Conservation (phyloP, 1,139 yeast species). For the Pichia sp. region DNA sequence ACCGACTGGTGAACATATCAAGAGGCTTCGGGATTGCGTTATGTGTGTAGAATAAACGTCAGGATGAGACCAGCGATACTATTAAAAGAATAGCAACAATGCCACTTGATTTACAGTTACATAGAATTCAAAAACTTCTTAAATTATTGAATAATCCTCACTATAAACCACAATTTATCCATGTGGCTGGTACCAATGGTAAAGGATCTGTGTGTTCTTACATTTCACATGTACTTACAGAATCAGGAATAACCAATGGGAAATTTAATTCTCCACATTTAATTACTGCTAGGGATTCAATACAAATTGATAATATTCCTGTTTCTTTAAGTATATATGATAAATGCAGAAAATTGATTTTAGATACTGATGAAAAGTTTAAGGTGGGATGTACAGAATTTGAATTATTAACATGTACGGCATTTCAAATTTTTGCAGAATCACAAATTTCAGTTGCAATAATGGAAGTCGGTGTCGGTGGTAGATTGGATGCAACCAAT, state of each 20-base stretch:
- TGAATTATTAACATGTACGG: slow-evolving; percentile 77
- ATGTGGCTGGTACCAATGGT: slow-evolving; percentile 92
- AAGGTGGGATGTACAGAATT: slow-evolving; percentile 74
- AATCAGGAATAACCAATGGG: slow-evolving; percentile 52
- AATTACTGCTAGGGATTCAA: slow-evolving; percentile 65
- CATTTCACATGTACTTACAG: slow-evolving; percentile 53
- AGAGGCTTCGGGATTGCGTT: too few species aligned
- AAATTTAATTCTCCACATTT: slow-evolving; percentile 86
- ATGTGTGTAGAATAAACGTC: background rate
- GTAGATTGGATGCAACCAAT: slow-evolving; percentile 82
- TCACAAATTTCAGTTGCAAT: slow-evolving; percentile 64
- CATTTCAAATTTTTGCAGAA: slow-evolving; percentile 63
- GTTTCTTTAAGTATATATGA: slow-evolving; percentile 45
- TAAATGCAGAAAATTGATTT: slow-evolving; percentile 38
- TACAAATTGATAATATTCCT: slow-evolving; percentile 55
- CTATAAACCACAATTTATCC: slow-evolving; percentile 58
- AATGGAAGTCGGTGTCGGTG: slow-evolving; percentile 89
- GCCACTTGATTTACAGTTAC: slow-evolving; percentile 61
- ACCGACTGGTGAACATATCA: too few species aligned
- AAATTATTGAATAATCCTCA: slow-evolving; percentile 16
- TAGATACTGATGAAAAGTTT: slow-evolving; percentile 32
- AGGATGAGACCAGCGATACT: background rate
- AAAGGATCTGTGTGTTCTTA: slow-evolving; percentile 89
- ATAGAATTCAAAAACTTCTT: slow-evolving; percentile 14
- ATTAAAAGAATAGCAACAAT: slow-evolving; percentile 21